Evolutionary conservation across 345 rosid genomes (phyloP).

Genomic region (Eucalyptus regnans): DNA sequence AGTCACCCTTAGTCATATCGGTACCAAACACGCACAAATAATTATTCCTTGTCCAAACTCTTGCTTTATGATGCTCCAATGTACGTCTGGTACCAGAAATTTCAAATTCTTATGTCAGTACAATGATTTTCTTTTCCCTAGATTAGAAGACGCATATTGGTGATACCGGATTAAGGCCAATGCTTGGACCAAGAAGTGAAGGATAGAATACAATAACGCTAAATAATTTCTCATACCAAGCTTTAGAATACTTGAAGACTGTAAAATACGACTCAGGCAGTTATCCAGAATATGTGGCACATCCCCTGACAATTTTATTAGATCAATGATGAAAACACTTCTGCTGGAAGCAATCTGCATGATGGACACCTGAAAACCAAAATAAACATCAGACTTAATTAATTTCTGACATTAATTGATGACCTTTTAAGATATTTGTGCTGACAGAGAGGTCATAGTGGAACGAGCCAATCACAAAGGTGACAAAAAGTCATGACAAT

Average conservation of each 20-base stretch:
- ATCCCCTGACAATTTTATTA: conserved; percentile 65
- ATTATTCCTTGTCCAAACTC: not conserved
- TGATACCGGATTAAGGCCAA: not conserved
- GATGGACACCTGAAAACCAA: conserved; percentile 73
- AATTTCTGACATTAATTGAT: not conserved
- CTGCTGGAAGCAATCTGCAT: conserved; percentile 80
- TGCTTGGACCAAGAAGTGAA: not conserved
- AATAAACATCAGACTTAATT: not conserved
- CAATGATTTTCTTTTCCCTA: not conserved
- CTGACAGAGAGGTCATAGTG: not conserved
- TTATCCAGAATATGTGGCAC: conserved; percentile 49
- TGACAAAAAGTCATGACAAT: not conserved
- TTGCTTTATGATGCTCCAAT: not conserved
- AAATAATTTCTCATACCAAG: conserved; percentile 48
- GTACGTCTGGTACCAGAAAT: not conserved
- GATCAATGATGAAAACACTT: conserved; percentile 73
- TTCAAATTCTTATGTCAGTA: not conserved
- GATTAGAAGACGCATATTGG: not conserved
- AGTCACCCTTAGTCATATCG: not conserved
- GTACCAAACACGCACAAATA: not conserved
- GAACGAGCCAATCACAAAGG: not conserved
- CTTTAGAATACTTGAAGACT: conserved; percentile 58
- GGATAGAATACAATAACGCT: not conserved
- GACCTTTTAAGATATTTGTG: not conserved
- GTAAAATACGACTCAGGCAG: conserved; percentile 70